Evolutionary conservation across 2,329 filamentous ascomycete species (phyloP).

Genomic region (Aspergillus latus): DNA sequence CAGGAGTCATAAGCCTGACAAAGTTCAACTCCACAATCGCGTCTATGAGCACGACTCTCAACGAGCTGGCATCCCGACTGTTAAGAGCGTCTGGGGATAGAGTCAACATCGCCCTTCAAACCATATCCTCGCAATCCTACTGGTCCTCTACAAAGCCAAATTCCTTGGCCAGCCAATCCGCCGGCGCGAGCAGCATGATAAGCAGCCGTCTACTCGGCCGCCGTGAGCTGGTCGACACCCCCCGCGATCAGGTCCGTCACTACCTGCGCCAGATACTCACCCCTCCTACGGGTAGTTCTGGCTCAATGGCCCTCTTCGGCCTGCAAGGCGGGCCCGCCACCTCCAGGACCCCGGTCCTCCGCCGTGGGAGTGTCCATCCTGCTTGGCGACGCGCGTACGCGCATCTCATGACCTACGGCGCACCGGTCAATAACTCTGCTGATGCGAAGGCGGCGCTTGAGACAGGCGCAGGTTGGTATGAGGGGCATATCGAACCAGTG

Average conservation of each 20-base stretch:
- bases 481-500: slow-evolving; percentile 19
- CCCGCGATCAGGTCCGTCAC: slow-evolving; percentile 1
- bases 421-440: not conserved
- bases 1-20: not conserved
- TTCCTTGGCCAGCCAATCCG: slow-evolving; percentile 25
- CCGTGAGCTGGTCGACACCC: slow-evolving; percentile 27
- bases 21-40: not conserved
- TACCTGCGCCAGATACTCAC: not conserved
- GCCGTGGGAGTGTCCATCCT: not conserved
- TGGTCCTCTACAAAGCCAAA: slow-evolving; percentile 18
- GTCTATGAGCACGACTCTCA: not conserved
- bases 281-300: accelerated
- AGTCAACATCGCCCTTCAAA: not conserved
- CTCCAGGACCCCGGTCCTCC: not conserved
- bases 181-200: slow-evolving; percentile 33
- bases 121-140: not conserved
- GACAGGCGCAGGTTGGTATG: slow-evolving; percentile 10
- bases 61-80: not conserved
- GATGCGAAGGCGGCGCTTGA: not conserved
- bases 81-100: not conserved
- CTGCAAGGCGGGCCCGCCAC: not conserved
- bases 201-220: slow-evolving; percentile 39
- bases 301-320: not conserved
- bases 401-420: not conserved
- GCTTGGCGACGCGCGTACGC: not conserved